A percentile compares a stretch with the other conserved stretches of the same genome.
These are phyloP conservation scores for Neophaeococcomyces mojaviensis DNA, from an alignment of 2,329 filamentous ascomycete species.

Conservation along the genomic window DNA sequence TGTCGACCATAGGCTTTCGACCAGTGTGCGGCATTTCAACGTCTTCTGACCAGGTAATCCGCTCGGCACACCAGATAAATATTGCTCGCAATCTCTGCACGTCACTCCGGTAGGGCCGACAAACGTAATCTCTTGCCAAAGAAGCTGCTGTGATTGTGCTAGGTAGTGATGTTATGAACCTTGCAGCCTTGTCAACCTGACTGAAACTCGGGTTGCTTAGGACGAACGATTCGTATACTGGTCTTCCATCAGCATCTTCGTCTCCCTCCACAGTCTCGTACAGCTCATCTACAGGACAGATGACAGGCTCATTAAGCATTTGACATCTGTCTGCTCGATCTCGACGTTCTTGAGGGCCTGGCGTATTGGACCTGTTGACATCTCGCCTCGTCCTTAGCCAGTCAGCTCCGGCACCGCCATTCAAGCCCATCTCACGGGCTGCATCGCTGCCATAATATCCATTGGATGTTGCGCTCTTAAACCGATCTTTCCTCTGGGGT, in stretches of 20 bases:
- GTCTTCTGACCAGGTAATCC: conserved; percentile 90
- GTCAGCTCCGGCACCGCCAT: conserved; percentile 50
- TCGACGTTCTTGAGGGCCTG: conserved; percentile 77
- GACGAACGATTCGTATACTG: conserved; percentile 61
- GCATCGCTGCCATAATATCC: conserved; percentile 40
- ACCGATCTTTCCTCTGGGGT: conserved; percentile 4
- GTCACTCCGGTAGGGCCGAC: conserved; percentile 87
- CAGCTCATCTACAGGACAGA: conserved; percentile 84
- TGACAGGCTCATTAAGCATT: conserved; percentile 83
- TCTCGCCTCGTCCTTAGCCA: conserved; percentile 98
- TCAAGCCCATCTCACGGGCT: conserved; percentile 64
- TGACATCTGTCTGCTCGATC: conserved; percentile 85
- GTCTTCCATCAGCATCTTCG: conserved; percentile 75
- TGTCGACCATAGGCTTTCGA: conserved; percentile 51
- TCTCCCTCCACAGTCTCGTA: conserved; percentile 81
- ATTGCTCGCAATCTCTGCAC: conserved; percentile 89
- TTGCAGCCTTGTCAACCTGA: conserved; percentile 90
- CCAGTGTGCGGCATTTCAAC: conserved; percentile 54
- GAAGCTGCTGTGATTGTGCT: conserved; percentile 73
- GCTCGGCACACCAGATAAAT: conserved; percentile 96
- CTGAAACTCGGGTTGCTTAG: conserved; percentile 70
- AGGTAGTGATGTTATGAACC: conserved; percentile 78
- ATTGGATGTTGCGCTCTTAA: conserved; percentile 27
- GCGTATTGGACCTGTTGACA: conserved; percentile 87
- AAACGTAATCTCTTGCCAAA: conserved; percentile 84